A percentile compares a stretch with the other conserved stretches of the same genome.
Conservation (phyloP, 176 grass and related monocot species). For the Eragrostis nindensis region DNA sequence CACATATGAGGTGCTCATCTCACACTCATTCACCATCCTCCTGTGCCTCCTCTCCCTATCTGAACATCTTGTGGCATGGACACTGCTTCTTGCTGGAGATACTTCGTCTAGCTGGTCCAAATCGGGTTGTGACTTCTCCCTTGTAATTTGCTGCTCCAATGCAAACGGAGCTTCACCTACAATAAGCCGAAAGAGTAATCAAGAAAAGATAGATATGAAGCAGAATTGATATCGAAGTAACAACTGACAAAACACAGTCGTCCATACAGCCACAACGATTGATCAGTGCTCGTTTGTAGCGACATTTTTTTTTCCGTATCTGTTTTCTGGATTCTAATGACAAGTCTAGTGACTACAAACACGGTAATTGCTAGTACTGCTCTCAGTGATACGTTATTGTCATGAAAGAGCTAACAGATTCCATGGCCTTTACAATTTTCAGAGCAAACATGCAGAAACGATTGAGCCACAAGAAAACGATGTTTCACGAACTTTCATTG, state of each 20-base stretch:
- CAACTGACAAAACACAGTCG: background rate
- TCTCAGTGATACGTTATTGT: conserved; percentile 17
- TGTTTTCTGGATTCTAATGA: background rate
- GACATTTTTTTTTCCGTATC: background rate
- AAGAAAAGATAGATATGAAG: background rate
- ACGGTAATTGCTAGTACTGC: background rate
- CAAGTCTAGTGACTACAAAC: background rate
- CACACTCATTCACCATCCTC: conserved; percentile 15
- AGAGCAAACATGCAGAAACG: conserved; percentile 20
- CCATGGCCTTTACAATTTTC: conserved; percentile 21
- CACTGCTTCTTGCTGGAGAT: background rate
- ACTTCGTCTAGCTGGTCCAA: background rate
- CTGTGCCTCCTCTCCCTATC: conserved; percentile 17
- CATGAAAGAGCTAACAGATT: conserved; percentile 22
- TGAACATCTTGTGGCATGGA: conserved; percentile 19
- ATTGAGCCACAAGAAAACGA: background rate
- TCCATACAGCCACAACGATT: background rate
- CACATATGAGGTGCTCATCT: background rate
- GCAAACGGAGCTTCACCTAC: conserved; percentile 37
- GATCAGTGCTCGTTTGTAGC: background rate
- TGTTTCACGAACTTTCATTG: background rate
- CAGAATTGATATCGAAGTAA: background rate
- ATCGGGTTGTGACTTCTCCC: conserved; percentile 23
- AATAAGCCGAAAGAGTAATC: background rate
- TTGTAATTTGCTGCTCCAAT: conserved; percentile 8